Base-by-base conservation (phyloP, 2,329 filamentous ascomycete genomes). In the Rhexocercosporidium sp. region DNA sequence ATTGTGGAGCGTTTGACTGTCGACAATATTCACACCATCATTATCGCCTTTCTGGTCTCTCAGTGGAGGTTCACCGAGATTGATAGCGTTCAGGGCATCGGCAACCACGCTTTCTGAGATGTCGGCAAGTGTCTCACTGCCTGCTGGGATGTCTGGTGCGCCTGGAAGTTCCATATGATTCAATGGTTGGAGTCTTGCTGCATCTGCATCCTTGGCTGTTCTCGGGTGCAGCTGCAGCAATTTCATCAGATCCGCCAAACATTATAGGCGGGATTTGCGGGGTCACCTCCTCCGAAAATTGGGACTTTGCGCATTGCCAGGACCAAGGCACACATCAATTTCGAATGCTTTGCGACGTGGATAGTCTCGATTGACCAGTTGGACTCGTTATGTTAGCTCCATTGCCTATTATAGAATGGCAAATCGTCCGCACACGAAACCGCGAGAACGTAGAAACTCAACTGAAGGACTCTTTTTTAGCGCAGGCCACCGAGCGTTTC, bases 301-400 rank as follows among this genome's bases (percentile, higher is more conserved):
- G 93, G 94, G 20, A 97, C 85, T 80, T 90, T 92, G 80, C 92
- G 92, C 68, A 97, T 82, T 1, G 94, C 92, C 9, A 93, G 79
- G 1, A 94, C 89, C 68, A 97, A 83, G 0, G 94, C 94, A 76
- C 93, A 97, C 88, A 97, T 96, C 81, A 97, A 97, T 80, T 97
- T 97, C 78, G 92, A 96, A 69, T 94, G 89, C 61, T 93, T 89
- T 7, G 90, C 86, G 16, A 89, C 89, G 49, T 93, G 90, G 39
- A 97, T 86, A 1, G 86, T 84, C 72, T 96, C 94, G 78, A 97
- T 92, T 72, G 92, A 87, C 91, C 91, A 94, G 81, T 94, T 94
- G 66, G 90, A 92, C 49, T 65, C 53, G 2, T 3, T 12, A 11
- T 4, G 25, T 59, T 8, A 59, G 54, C 18, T 9, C 25, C 11